Evolutionary conservation across 1,284 basidiomycete genomes (phyloP).

Genomic region (Heterobasidion irregulare): DNA sequence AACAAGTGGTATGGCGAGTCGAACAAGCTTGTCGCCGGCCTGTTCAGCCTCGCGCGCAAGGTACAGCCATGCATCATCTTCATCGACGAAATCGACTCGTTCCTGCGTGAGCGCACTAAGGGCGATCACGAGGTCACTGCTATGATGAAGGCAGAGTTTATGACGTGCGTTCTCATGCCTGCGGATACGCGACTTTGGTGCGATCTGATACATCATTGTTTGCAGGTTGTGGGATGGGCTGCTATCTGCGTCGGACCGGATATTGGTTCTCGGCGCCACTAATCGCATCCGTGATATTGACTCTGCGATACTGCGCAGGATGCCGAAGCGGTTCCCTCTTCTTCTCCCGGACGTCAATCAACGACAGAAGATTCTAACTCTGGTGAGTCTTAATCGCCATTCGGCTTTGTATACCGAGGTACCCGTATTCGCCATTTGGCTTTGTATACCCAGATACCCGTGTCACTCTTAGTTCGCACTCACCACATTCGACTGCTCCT

Average conservation of each 20-base stretch:
- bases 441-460: background rate
- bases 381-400: conserved; percentile 41
- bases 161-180: conserved; percentile 64
- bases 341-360: conserved; percentile 78
- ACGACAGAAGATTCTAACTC: conserved; percentile 79
- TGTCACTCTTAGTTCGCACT: background rate
- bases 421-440: too few species aligned
- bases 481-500: background rate
- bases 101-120: conserved; percentile 80
- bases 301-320: conserved; percentile 87
- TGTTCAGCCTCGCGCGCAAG: conserved; percentile 71
- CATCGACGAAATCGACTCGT: conserved; percentile 83
- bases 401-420: background rate
- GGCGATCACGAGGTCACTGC: conserved; percentile 97
- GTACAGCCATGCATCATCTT: conserved; percentile 75
- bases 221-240: conserved; percentile 92
- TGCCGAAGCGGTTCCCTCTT: conserved; percentile 97
- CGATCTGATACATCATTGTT: background rate
- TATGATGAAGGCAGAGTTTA: conserved; percentile 99
- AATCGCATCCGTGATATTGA: conserved; percentile 97
- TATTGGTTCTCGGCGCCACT: conserved; percentile 93
- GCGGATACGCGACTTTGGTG: background rate
- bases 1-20: conserved; percentile 99
- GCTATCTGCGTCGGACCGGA: conserved; percentile 76
- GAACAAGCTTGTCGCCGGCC: conserved; percentile 92